Conservation (phyloP, 139 green algal species). For the Auxenochlorella pyrenoidosa region DNA sequence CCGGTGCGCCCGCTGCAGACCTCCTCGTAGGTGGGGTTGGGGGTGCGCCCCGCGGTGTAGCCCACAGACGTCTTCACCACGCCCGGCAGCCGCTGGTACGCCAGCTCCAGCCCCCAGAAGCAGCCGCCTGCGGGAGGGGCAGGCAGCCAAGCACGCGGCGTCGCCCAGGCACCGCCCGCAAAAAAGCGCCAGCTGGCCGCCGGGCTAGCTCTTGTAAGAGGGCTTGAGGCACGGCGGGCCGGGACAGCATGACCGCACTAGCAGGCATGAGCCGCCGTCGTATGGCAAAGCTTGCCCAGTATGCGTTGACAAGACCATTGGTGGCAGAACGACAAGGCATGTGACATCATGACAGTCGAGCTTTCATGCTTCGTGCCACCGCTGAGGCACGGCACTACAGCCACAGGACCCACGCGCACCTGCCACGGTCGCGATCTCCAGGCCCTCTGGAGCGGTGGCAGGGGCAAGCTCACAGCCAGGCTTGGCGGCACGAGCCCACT, state of each 20-base stretch:
- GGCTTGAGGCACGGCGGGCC: too few relatives aligned
- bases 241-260: too few relatives aligned
- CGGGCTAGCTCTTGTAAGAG: too few relatives aligned
- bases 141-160: neutral
- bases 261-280: too few relatives aligned
- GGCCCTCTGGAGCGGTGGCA: conserved; percentile 50
- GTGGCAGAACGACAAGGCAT: too few relatives aligned
- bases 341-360: too few relatives aligned
- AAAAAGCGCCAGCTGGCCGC: neutral
- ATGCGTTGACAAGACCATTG: too few relatives aligned
- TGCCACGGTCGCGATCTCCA: conserved; percentile 70
- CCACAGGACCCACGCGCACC: neutral
- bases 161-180: neutral
- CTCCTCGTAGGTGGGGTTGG: conserved; percentile 81
- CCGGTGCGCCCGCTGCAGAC: conserved; percentile 88
- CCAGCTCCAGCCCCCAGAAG: conserved; percentile 91
- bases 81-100: conserved; percentile 72
- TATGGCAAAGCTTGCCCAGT: too few relatives aligned
- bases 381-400: too few relatives aligned
- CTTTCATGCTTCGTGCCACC: too few relatives aligned
- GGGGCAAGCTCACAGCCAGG: conserved; percentile 61
- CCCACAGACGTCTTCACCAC: conserved; percentile 76
- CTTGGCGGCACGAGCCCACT: conserved; percentile 49
- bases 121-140: conserved; percentile 64
- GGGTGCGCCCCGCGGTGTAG: conserved; percentile 72